Evolutionary conservation across 1,139 yeast species (phyloP).

Genomic region (Protomyces inundatus): DNA sequence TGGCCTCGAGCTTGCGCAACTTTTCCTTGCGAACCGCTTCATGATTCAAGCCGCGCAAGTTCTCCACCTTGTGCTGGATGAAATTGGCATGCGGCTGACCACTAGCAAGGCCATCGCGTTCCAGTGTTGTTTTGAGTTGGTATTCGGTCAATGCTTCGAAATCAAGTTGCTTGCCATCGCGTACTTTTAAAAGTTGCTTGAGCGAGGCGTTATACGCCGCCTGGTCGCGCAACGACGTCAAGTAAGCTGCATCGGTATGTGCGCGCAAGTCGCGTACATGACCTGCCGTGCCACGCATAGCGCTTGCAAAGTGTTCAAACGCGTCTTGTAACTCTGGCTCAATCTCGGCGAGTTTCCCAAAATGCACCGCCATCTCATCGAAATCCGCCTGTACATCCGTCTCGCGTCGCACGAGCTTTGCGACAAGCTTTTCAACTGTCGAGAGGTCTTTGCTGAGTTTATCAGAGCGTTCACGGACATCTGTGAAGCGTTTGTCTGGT

Average conservation of each 20-base stretch:
- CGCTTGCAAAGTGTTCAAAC: conserved; percentile 51
- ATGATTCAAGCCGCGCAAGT: conserved; percentile 56
- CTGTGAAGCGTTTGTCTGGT: conserved; percentile 74
- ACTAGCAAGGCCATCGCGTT: conserved; percentile 56
- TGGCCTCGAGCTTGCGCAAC: conserved; percentile 49
- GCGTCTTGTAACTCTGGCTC: conserved; percentile 48
- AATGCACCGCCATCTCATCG: conserved; percentile 63
- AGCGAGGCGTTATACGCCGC: conserved; percentile 77
- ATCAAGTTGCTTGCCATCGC: conserved; percentile 88
- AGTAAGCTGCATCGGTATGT: conserved; percentile 71
- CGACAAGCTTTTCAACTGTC: conserved; percentile 72
- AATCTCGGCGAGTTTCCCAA: conserved; percentile 60
- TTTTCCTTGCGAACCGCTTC: conserved; percentile 53
- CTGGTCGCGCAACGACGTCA: conserved; percentile 77
- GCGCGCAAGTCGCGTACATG: conserved; percentile 48
- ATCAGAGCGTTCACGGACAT: conserved; percentile 74
- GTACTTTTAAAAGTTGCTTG: conserved; percentile 68
- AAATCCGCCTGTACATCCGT: conserved; percentile 69
- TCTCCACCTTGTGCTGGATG: conserved; percentile 53
- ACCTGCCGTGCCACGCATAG: conserved; percentile 47
- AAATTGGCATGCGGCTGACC: conserved; percentile 47
- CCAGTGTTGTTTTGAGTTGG: conserved; percentile 61
- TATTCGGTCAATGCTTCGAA: conserved; percentile 81
- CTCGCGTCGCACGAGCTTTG: conserved; percentile 67
- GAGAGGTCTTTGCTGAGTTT: conserved; percentile 76